Evolutionary conservation across 805 yeast genomes (phyloP).

Genomic region (Lipomyces chichibuensis): DNA sequence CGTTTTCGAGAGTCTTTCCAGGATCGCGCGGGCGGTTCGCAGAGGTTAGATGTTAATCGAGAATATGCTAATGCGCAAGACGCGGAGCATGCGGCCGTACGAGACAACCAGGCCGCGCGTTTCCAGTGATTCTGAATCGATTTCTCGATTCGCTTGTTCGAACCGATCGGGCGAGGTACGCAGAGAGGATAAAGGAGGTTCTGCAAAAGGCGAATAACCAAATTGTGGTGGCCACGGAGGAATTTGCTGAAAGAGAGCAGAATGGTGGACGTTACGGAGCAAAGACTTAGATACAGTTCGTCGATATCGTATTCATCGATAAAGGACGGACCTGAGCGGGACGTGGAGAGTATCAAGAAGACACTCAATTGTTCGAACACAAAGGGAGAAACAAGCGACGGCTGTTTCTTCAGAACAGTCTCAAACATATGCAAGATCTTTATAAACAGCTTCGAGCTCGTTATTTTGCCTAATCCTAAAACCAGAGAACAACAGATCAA

Average conservation of each 20-base stretch:
- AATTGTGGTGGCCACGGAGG: constrained; percentile 71
- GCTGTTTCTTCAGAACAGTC: constrained; percentile 51
- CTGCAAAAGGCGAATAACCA: constrained; percentile 56
- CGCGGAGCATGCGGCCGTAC: constrained; percentile 11
- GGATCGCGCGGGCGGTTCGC: constrained; percentile 18
- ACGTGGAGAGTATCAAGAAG: constrained; percentile 43
- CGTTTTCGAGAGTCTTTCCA: constrained; percentile 7
- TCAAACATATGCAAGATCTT: constrained; percentile 46
- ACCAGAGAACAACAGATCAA: constrained; percentile 16
- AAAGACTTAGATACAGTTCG: constrained; percentile 47
- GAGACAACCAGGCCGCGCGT: constrained; percentile 25
- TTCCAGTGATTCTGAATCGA: constrained; percentile 15
- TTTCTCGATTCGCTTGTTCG: constrained; percentile 6
- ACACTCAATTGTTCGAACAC: constrained; percentile 59
- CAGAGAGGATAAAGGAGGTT: constrained; percentile 56
- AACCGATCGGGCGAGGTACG: constrained; percentile 25
- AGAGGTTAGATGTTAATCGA: constrained; percentile 25
- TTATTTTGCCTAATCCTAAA: constrained; percentile 39
- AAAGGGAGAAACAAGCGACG: constrained; percentile 69
- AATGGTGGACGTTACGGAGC: constrained; percentile 61
- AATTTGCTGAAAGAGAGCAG: constrained; percentile 71
- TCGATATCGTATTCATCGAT: constrained; percentile 34
- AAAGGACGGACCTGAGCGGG: constrained; percentile 37
- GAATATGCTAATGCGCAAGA: constrained; percentile 25
- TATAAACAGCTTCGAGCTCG: constrained; percentile 31